phyloP scores from a whole-genome alignment of 768 basidiomycete species.

The Suillus clintonianus region DNA sequence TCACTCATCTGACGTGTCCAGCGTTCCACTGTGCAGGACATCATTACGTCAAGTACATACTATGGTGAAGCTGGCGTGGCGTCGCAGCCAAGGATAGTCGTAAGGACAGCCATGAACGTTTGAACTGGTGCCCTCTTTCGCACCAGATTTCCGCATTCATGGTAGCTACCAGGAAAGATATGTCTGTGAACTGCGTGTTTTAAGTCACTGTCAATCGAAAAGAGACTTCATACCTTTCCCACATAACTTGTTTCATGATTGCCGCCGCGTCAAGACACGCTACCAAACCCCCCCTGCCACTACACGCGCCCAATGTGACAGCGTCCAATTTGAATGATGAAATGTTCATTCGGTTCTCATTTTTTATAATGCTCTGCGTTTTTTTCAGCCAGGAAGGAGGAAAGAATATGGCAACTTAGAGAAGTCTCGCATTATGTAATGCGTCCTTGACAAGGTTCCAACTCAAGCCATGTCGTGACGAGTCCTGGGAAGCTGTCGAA shows the following conservation, averaged over 20 bases:
- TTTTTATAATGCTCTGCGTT: neutral
- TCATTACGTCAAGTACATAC: neutral
- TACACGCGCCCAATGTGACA: neutral
- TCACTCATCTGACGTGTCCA: neutral
- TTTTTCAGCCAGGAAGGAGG: neutral
- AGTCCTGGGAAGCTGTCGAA: neutral
- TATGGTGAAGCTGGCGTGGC: neutral
- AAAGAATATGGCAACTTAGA: too few relatives aligned
- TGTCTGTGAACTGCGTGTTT: neutral
- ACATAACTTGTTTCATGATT: neutral
- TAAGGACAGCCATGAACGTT: too few relatives aligned
- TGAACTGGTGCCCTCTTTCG: neutral
- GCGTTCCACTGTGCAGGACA: neutral
- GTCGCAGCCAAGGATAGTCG: neutral
- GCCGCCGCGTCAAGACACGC: neutral
- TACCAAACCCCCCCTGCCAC: too few relatives aligned
- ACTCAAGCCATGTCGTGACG: neutral
- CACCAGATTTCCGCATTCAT: neutral
- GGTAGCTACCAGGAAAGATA: neutral
- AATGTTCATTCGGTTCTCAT: too few relatives aligned
- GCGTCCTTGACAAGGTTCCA: neutral
- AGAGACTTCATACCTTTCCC: neutral
- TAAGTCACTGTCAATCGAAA: neutral
- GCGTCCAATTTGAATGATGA: neutral
- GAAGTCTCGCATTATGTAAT: neutral